Evolutionary conservation across 352 stramenopile species (phyloP), one percentile per base, ranked within the genome.

Genomic region (Phytophthora palmivora): DNA sequence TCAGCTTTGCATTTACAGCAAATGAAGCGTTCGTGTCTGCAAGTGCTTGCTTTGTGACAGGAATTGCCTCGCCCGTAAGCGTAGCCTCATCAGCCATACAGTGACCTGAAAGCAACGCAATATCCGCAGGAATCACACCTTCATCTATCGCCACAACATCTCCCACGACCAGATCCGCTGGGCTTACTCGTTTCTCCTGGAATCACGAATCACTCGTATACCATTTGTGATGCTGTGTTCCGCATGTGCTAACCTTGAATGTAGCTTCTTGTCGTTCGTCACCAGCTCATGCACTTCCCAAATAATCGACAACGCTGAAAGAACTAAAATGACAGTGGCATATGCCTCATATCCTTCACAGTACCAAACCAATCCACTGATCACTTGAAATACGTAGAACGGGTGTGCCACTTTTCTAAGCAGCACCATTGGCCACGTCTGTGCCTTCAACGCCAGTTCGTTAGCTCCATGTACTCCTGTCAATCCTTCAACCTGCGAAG

Each of bases 61-160:
- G 85, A n/a, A 94, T 87, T n/a, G 84, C 81, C 54, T 94, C 85
- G 0, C 85, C 85, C 12, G 85, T 94, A n/a, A 94, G 74, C 37
- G 82, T 89, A 1, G 85, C 75, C 68, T 94, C 85, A 44, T 94
- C 85, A 15, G 69, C 82, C 22, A 78, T 87, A 28, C 85, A 94
- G 44, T 90, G 78, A 9, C 85, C 85, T 3, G 68, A 66, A 10
- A 94, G 24, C 9, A 94, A 42, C 2, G 89, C 68, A 2, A 94
- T 66, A 57, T 94, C 85, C 0, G 81, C 85, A 0, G 82, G 66
- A 19, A 92, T 74, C 12, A 89, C 52, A 1, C 80, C 81, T 73
- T 87, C 71, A 44, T 89, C 77, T 5, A 94, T 63, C 11, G 85
- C 54, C 14, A 94, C 81, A 14, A 94, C 68, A 37, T 94, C 85